phyloP scores from a whole-genome alignment of 139 green algal genomes.

The Diplosphaera chodatii region DNA sequence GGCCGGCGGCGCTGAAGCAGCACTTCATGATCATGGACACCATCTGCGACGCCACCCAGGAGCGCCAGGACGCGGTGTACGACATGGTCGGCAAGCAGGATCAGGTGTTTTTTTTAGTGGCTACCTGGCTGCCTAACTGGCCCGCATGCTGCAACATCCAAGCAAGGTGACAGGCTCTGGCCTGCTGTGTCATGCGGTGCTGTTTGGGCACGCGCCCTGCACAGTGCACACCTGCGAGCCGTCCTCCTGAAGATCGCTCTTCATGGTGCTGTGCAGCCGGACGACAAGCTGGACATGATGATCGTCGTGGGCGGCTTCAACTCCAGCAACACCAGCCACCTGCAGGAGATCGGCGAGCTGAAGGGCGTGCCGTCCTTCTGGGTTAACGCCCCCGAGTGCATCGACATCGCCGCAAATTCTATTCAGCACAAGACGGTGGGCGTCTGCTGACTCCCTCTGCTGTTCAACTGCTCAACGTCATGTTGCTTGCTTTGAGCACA shows the following conservation, averaged over 20 bases:
- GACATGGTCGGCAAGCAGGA: constrained; percentile 60
- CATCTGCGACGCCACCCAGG: constrained; percentile 98
- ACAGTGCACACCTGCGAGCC: too few species aligned
- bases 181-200: too few species aligned
- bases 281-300: constrained; percentile 84
- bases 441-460: too few species aligned
- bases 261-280: too few species aligned
- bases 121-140: too few species aligned
- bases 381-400: constrained; percentile 78
- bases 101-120: background rate
- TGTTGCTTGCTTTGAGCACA: too few species aligned
- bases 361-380: constrained; percentile 88
- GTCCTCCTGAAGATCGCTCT: too few species aligned
- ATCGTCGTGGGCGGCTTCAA: constrained; percentile 99
- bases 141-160: too few species aligned
- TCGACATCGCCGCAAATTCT: constrained; percentile 81
- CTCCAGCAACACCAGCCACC: constrained; percentile 93
- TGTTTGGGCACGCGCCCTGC: too few species aligned
- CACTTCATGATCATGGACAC: constrained; percentile 99
- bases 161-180: too few species aligned
- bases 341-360: constrained; percentile 93
- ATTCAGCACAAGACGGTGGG: constrained; percentile 64
- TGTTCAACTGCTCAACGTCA: too few species aligned
- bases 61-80: constrained; percentile 96
- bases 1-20: constrained; percentile 68